Conservation (phyloP, 768 basidiomycete species). For the Cyathus striatus region DNA sequence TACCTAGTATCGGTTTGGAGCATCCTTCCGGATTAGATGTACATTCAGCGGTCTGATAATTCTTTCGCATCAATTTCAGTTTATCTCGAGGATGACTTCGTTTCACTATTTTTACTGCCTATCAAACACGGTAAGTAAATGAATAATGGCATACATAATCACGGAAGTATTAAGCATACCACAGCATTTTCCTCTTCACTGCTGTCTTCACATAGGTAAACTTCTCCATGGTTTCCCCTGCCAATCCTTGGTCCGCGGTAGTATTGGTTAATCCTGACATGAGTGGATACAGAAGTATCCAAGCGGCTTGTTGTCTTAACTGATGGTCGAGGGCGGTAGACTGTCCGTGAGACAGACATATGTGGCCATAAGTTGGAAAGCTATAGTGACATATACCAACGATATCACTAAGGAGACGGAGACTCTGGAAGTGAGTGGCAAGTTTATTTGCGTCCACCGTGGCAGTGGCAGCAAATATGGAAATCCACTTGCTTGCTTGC, state of each 20-base stretch:
- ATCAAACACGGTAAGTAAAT: conserved; percentile 1
- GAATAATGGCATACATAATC: background rate
- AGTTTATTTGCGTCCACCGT: too few relatives aligned
- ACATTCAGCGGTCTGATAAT: conserved; percentile 18
- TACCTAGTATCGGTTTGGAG: conserved; percentile 36
- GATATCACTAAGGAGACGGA: too few relatives aligned
- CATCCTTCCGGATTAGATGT: conserved; percentile 13
- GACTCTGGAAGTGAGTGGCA: too few relatives aligned
- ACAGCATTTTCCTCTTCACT: conserved; percentile 28
- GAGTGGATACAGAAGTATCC: too few relatives aligned
- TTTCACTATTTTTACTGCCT: conserved; percentile 72
- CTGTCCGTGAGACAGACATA: too few relatives aligned
- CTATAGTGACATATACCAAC: too few relatives aligned
- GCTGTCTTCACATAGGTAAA: conserved; percentile 60
- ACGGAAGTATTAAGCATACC: conserved; percentile 28
- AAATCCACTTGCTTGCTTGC: too few relatives aligned
- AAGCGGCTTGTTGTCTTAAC: conserved; percentile 40
- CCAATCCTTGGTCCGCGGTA: conserved; percentile 31
- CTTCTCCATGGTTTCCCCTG: conserved; percentile 49
- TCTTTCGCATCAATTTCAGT: conserved; percentile 47
- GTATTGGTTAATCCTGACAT: conserved; percentile 67
- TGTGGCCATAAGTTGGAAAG: too few relatives aligned
- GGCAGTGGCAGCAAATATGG: too few relatives aligned
- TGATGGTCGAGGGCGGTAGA: conserved; percentile 32
- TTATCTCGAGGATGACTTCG: conserved; percentile 63